Evolutionary conservation across 768 basidiomycete species (phyloP).

Genomic region (Kwoniella sp.): DNA sequence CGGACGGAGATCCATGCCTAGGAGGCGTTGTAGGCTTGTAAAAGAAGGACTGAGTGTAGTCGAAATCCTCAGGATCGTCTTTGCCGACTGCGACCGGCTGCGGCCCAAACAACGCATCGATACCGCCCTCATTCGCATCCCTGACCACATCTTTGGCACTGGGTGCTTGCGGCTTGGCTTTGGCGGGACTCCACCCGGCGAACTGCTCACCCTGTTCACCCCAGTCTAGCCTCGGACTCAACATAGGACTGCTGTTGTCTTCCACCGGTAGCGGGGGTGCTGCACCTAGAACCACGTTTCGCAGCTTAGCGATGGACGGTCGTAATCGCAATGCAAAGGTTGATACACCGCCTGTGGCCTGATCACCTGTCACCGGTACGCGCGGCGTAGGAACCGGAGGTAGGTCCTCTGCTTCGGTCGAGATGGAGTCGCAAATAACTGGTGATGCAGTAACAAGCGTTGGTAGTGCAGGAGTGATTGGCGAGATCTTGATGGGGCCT

Average conservation of each 20-base stretch:
- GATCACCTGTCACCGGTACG: not conserved
- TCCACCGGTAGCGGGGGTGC: not conserved
- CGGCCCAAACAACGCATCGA: constrained; percentile 16
- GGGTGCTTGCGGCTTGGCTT: not conserved
- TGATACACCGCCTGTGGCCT: not conserved
- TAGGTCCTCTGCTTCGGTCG: constrained; percentile 40
- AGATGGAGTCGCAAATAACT: constrained; percentile 43
- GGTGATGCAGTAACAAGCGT: constrained; percentile 31
- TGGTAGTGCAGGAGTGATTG: constrained; percentile 28
- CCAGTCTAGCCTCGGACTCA: constrained; percentile 31
- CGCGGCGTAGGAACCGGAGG: constrained; percentile 35
- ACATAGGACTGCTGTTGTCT: constrained; percentile 3
- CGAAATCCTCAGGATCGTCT: constrained; percentile 12
- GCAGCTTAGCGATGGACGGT: constrained; percentile 27
- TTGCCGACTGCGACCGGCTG: not conserved
- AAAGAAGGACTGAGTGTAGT: constrained; percentile 48
- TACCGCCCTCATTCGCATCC: constrained; percentile 1
- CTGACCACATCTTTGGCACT: not conserved
- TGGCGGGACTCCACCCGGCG: constrained; percentile 31
- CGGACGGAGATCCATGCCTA: not conserved
- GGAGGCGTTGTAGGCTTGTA: constrained; percentile 47
- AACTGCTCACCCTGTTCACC: constrained; percentile 27
- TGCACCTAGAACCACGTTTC: constrained; percentile 12
- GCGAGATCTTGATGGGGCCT: constrained; percentile 13
- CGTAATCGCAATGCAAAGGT: constrained; percentile 21